A percentile compares a stretch with the other conserved stretches of the same genome.
Conservation (phyloP, 2,329 filamentous ascomycete species). For the Cytospora schulzeri region DNA sequence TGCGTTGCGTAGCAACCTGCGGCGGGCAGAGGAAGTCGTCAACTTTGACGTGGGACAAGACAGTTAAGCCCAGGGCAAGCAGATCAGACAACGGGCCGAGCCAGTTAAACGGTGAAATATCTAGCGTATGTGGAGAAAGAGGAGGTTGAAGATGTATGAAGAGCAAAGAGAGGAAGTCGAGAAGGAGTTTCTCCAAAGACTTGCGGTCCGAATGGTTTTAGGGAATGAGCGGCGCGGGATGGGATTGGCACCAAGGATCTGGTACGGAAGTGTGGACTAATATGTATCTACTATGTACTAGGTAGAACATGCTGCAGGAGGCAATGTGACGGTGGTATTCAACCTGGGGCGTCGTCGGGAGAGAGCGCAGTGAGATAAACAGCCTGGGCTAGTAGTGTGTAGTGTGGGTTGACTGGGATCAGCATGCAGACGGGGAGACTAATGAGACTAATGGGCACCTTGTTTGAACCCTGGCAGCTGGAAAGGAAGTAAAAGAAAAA, state of each 20-base stretch:
- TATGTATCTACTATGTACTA: background rate
- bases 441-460: too few relatives aligned
- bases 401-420: background rate
- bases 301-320: conserved; percentile 1
- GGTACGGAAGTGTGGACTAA: background rate
- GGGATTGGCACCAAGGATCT: conserved; percentile 20
- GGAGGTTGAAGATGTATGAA: background rate
- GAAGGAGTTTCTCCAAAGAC: background rate
- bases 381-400: background rate
- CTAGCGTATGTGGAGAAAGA: background rate
- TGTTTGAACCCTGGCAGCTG: too few relatives aligned
- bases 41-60: background rate
- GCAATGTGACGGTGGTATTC: conserved; percentile 11
- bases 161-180: background rate
- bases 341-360: background rate
- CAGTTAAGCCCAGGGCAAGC: background rate
- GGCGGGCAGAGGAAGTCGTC: background rate
- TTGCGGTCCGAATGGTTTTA: background rate
- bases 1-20: background rate
- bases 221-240: conserved; percentile 9
- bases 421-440: background rate
- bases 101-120: background rate
- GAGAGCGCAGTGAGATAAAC: background rate
- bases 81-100: background rate
- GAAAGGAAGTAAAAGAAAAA: too few relatives aligned